Base-by-base conservation (phyloP, 2,329 filamentous ascomycete genomes). In the Alternaria solani region DNA sequence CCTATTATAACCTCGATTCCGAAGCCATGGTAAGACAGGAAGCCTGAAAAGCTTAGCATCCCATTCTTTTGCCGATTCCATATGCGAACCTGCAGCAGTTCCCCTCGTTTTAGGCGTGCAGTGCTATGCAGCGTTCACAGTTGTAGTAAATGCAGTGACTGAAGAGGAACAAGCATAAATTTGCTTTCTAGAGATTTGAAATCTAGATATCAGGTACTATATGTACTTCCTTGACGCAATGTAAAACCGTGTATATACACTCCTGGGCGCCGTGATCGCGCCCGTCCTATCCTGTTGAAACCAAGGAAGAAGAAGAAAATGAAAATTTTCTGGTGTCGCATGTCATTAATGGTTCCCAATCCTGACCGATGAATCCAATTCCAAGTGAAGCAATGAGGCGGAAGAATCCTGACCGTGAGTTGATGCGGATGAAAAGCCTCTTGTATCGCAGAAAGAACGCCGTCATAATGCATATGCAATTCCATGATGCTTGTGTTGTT, bases 401-500 rank as follows among this genome's bases (percentile, higher is more conserved):
- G 41, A 36, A 26, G 18, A 14, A 38, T 30, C 26, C 41, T 30
- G 7, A 36, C 32, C 46, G 38, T 49, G 32, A 49, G 20, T 49
- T 49, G 46, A 49, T 38, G 32, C 30, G 8, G 20, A 38, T 49
- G 32, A 49, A 49, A 38, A 49, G 20, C 20, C 46, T 26, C 46
- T 26, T 34, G 20, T 26, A 36, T 38, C 32, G 30, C 52, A 59
- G 26, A 42, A 18, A 51, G 39, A 60, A 60, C 57, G 57, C 57
- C 57, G 30, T 60, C 57, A 26, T 60, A 52, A 60, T 57, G 57
- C 57, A 60, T 57, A 60, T 60, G 57, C 57, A 57, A 57, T 41
- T 56, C 52, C 57, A n/a, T 56, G 44, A 56, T 59, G 52, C 52
- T 49, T 49, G 46, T 28, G 11, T 20, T 46, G 41, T 4, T 43